phyloP scores from a whole-genome alignment of 257 asterid species.

The Cruciata laevipes region DNA sequence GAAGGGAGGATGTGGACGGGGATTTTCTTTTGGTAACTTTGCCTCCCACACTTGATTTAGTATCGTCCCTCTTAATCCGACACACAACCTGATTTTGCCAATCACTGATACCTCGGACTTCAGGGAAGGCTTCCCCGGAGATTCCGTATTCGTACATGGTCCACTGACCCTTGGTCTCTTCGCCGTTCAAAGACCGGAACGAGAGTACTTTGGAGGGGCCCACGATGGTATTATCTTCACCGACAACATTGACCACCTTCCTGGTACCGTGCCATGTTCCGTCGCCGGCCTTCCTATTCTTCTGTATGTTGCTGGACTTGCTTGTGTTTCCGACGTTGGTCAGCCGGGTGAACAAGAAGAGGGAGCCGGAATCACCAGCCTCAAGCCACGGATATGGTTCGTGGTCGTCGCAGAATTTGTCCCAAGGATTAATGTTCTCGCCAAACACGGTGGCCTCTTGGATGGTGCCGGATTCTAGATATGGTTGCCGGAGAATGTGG shows the following conservation, averaged over 20 bases:
- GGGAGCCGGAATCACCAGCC: not conserved
- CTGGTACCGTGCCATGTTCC: not conserved
- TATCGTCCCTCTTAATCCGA: not conserved
- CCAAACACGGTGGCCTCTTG: not conserved
- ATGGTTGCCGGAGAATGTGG: not conserved
- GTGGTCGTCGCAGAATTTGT: not conserved
- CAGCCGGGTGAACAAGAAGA: not conserved
- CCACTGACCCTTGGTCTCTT: not conserved
- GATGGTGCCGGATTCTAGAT: not conserved
- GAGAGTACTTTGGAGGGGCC: not conserved
- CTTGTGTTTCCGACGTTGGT: not conserved
- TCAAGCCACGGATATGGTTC: not conserved
- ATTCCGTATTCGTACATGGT: not conserved
- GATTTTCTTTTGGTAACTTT: not conserved
- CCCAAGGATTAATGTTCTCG: not conserved
- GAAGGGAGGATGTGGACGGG: no score
- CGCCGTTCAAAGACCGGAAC: not conserved
- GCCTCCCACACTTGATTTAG: not conserved
- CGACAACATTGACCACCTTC: no score
- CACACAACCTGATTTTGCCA: not conserved
- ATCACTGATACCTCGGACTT: not conserved
- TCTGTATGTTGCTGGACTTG: not conserved
- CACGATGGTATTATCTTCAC: accelerated
- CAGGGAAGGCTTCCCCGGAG: not conserved
- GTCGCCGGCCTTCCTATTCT: not conserved